These are phyloP conservation scores for Elsinoe australis DNA, from an alignment of 2,329 filamentous ascomycete genomes.

Conservation along the genomic window DNA sequence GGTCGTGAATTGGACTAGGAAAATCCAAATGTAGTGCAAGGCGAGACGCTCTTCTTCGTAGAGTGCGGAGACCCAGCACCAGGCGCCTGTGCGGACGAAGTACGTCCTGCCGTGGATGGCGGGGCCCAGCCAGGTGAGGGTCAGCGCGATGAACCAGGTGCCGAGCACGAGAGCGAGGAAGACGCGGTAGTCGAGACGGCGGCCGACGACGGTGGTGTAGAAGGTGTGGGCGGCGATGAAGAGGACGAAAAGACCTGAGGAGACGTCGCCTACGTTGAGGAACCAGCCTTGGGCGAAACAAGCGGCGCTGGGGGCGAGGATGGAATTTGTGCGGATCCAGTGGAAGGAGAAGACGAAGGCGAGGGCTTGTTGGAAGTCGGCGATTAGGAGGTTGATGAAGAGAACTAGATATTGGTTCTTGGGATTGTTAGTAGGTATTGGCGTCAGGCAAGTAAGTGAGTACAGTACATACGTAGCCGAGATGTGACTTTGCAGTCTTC, in stretches of 20 bases:
- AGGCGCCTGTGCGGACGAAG: slow-evolving; percentile 59
- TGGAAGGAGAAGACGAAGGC: slow-evolving; percentile 57
- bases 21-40: slow-evolving; percentile 61
- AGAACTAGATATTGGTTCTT: slow-evolving; percentile 60
- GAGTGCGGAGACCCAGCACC: slow-evolving; percentile 58
- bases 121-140: slow-evolving; percentile 48
- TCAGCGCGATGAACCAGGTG: slow-evolving; percentile 54
- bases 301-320: slow-evolving; percentile 46
- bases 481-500: slow-evolving; percentile 27
- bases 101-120: slow-evolving; percentile 39
- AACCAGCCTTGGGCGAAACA: slow-evolving; percentile 64
- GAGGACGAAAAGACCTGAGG: slow-evolving; percentile 60
- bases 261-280: slow-evolving; percentile 57
- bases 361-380: slow-evolving; percentile 58
- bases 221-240: slow-evolving; percentile 61
- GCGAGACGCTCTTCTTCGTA: slow-evolving; percentile 50
- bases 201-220: slow-evolving; percentile 51
- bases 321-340: slow-evolving; percentile 49
- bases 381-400: slow-evolving; percentile 61
- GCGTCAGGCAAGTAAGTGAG: neutral
- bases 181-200: slow-evolving; percentile 42
- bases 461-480: slow-evolving; percentile 23
- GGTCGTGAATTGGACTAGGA: slow-evolving; percentile 46
- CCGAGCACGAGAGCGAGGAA: slow-evolving; percentile 45
- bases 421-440: neutral